A percentile compares a stretch with the other conserved stretches of the same genome.
Evolutionary conservation across 1,284 basidiomycete genomes (phyloP).

Genomic region (Athelia sp.): DNA sequence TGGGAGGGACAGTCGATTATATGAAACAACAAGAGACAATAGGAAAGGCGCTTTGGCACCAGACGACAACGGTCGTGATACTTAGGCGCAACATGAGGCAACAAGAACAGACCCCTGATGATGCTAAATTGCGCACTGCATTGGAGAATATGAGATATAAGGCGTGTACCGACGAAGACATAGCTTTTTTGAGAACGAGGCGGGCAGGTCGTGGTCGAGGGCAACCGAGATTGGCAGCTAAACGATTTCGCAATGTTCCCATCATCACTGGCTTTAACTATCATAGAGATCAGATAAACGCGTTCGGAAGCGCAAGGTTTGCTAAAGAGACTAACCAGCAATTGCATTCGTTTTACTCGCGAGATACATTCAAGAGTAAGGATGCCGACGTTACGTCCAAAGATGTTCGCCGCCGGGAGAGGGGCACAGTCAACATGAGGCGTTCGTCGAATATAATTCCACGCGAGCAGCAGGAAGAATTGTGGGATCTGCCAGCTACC

Average conservation of each 20-base stretch:
- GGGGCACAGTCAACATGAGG: background rate
- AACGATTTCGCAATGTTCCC: slow-evolving; percentile 9
- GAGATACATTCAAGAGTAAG: background rate
- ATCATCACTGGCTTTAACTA: slow-evolving; percentile 10
- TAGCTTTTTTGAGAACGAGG: slow-evolving; percentile 7
- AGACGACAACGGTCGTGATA: slow-evolving; percentile 26
- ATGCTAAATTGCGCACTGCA: slow-evolving; percentile 7
- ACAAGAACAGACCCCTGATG: slow-evolving; percentile 4
- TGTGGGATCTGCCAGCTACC: slow-evolving; percentile 23
- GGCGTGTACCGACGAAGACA: slow-evolving; percentile 11
- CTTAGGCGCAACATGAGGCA: slow-evolving; percentile 30
- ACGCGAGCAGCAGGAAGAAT: slow-evolving; percentile 14
- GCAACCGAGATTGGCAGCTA: slow-evolving; percentile 1
- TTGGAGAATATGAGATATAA: slow-evolving; percentile 15
- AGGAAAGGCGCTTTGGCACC: slow-evolving; percentile 28
- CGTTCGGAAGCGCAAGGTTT: too few species aligned
- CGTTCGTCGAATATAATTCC: background rate
- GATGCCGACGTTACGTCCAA: background rate
- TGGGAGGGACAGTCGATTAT: background rate
- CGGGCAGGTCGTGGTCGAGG: slow-evolving; percentile 1
- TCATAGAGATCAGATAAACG: slow-evolving; percentile 12
- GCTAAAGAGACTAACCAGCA: too few species aligned
- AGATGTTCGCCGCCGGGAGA: background rate
- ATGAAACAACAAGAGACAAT: slow-evolving; percentile 15
- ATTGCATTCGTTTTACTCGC: background rate